phyloP scores from a whole-genome alignment of 306 rosid species.

The Trifolium dubium region DNA sequence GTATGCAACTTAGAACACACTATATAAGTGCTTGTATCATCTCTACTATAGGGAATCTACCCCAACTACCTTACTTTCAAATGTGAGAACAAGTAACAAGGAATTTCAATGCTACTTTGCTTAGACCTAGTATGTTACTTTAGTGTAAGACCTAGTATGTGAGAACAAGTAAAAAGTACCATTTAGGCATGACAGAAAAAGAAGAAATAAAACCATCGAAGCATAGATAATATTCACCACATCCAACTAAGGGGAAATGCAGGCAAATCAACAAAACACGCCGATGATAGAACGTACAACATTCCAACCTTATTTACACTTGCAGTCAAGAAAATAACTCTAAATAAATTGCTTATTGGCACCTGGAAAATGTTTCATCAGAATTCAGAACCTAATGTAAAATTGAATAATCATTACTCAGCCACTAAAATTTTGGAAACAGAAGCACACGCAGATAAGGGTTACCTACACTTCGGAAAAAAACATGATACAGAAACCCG shows the following conservation, averaged over 20 bases:
- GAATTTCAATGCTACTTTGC: neutral
- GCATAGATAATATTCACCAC: constrained; percentile 4
- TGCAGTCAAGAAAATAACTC: neutral
- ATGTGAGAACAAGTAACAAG: constrained; percentile 18
- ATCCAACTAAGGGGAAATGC: neutral
- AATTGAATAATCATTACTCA: constrained; percentile 5
- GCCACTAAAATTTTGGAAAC: neutral
- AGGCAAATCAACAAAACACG: constrained; percentile 4
- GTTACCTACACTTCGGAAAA: neutral
- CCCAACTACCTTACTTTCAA: neutral
- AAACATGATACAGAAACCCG: neutral
- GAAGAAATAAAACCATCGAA: neutral
- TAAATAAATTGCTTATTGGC: neutral
- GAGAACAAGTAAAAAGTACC: neutral
- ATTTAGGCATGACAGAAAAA: neutral
- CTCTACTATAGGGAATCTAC: neutral
- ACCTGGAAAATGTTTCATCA: constrained; percentile 24
- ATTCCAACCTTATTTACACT: neutral
- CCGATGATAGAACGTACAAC: neutral
- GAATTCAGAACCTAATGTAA: constrained; percentile 17
- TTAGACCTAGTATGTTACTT: neutral
- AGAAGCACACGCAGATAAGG: constrained; percentile 5
- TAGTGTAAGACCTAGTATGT: neutral
- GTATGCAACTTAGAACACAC: constrained; percentile 4
- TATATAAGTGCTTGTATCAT: neutral